A percentile compares a stretch with the other conserved stretches of the same genome.
phyloP scores from a whole-genome alignment of 2,329 filamentous ascomycete genomes.

The Aureobasidium pullulans region DNA sequence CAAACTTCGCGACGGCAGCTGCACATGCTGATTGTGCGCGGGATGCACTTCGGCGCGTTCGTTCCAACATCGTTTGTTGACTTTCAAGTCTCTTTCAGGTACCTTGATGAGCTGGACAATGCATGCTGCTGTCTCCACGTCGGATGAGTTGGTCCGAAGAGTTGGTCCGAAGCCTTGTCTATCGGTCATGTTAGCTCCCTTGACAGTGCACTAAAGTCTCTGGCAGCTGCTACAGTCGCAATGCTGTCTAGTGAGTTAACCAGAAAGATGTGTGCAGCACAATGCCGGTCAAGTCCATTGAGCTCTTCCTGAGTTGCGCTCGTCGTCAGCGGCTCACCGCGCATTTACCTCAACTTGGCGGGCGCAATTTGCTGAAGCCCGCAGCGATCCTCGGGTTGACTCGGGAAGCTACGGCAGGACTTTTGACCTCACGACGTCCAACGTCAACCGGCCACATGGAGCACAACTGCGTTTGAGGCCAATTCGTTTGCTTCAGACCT shows the following conservation, averaged over 20 bases:
- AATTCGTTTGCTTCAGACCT: neutral
- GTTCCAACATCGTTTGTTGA: neutral
- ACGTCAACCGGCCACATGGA: neutral
- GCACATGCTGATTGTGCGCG: neutral
- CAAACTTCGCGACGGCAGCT: neutral
- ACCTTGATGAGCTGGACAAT: constrained; percentile 11
- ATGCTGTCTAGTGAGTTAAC: neutral
- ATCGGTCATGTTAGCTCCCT: neutral
- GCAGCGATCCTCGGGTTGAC: constrained; percentile 11
- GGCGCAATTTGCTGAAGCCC: constrained; percentile 10
- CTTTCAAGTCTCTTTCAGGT: neutral
- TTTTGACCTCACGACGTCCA: constrained; percentile 6
- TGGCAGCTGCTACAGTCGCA: too few relatives aligned
- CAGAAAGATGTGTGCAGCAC: neutral
- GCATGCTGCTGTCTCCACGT: constrained; percentile 3
- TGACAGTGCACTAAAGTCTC: too few relatives aligned
- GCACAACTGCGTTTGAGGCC: neutral
- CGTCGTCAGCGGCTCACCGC: constrained; percentile 7
- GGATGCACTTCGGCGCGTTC: neutral
- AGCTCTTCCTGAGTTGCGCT: neutral
- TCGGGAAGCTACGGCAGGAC: constrained; percentile 3
- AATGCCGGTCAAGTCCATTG: neutral
- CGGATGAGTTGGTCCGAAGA: neutral
- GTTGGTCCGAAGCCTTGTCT: neutral
- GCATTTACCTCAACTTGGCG: neutral